A percentile compares a stretch with the other conserved stretches of the same genome.
Conservation (phyloP, 2,329 filamentous ascomycete genomes). For the Diplodia seriata region DNA sequence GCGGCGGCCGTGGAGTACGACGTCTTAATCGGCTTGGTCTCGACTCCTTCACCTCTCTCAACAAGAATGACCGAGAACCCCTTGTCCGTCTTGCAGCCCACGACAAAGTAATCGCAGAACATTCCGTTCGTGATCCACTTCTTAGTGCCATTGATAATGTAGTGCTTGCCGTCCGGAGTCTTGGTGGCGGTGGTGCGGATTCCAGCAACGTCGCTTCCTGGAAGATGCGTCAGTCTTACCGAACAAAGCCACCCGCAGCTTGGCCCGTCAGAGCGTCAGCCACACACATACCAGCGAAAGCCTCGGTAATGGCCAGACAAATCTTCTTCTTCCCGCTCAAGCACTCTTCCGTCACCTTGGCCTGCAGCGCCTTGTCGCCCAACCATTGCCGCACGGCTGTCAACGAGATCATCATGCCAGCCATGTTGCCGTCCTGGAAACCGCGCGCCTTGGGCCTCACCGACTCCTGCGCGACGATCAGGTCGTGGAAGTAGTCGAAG, state of each 20-base stretch:
- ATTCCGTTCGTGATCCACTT: conserved; percentile 89
- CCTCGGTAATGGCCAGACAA: conserved; percentile 85
- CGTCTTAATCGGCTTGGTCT: conserved; percentile 80
- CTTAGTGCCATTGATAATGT: conserved; percentile 74
- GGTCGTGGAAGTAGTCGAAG: conserved; percentile 87
- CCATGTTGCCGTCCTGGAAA: conserved; percentile 77
- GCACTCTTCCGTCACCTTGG: conserved; percentile 73
- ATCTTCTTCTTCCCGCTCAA: conserved; percentile 86
- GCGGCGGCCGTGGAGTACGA: conserved; percentile 80
- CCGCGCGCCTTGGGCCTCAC: conserved; percentile 74
- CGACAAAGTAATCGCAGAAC: conserved; percentile 84
- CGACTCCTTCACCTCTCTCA: conserved; percentile 74
- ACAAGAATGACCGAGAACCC: conserved; percentile 80
- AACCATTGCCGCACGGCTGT: conserved; percentile 82
- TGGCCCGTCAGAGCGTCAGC: neutral
- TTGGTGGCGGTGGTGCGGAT: conserved; percentile 73
- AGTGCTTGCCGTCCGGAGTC: conserved; percentile 55
- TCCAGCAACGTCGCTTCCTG: conserved; percentile 78
- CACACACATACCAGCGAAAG: conserved; percentile 65
- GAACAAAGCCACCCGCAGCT: neutral
- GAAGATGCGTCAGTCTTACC: conserved; percentile 8
- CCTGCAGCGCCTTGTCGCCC: conserved; percentile 69
- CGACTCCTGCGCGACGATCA: conserved; percentile 77
- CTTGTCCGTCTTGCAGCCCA: conserved; percentile 78
- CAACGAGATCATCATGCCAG: conserved; percentile 82